Evolutionary conservation across 129 eudicot species (phyloP), one percentile per base, ranked within the genome.

Genomic region (Erigeron canadensis): DNA sequence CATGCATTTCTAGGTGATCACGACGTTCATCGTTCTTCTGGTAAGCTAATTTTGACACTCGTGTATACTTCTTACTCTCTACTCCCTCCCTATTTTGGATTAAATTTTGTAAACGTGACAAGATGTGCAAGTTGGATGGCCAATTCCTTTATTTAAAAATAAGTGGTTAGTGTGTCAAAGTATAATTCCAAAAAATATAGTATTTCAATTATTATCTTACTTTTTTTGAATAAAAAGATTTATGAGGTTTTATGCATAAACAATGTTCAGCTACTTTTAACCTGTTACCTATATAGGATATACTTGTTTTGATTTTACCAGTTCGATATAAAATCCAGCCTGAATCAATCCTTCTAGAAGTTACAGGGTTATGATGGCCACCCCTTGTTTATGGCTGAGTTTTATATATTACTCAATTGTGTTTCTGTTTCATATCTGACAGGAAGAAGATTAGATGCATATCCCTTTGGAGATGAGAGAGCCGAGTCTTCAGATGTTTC

Each of bases 371-470:
- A 10, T 2, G 18, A 5, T 7, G 21, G 6, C 12, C 21, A 22
- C 38, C 44, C 5, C 38, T 13, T 60, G 38, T 12, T 60, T 60
- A 15, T 59, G 40, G 16, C 23, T 28, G 12, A 40, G 65, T 45
- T 66, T 46, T 23, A 66, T 50, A 23, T 61, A 51, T 37, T 16
- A 40, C 55, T 48, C 5, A 11, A 21, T 53, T 66, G 10, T 39
- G n/a, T 42, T 8, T 8, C 22, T 46, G 8, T 59, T 73, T n/a
- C n/a, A 12, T 67, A 65, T 60, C 40, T 60, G 18, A 72, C 83
- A 84, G 93, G 96, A 79, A 83, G 89, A 74, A 86, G 91, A 85
- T 69, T 83, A 28, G 78, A 83, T 72, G 76, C 81, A 37, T 63
- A 43, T 59, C 68, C 85, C 54, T 67, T 75, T 40, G 86, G 90